Conservation (phyloP, 163 green algal genomes). For the Chlamydomonas reinhardtii region DNA sequence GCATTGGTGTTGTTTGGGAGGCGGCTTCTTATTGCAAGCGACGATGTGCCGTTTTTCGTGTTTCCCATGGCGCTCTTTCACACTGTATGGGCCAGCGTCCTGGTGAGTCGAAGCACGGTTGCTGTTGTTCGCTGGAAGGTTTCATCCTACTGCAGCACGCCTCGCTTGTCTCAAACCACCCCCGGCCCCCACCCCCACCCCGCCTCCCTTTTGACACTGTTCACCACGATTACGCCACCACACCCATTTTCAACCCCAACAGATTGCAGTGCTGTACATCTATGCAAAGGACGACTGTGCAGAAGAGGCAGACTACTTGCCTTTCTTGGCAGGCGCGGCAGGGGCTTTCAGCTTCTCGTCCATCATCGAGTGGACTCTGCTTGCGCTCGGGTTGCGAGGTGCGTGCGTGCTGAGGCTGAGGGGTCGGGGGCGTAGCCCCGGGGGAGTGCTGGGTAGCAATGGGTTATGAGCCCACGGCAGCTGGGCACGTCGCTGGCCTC, state of each 20-base stretch:
- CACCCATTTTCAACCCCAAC: too few species aligned
- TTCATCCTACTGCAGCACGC: too few species aligned
- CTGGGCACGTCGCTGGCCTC: too few species aligned
- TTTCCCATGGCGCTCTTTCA: conserved; percentile 44
- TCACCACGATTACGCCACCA: too few species aligned
- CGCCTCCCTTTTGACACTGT: background rate
- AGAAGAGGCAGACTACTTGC: conserved; percentile 27
- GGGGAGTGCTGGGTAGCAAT: too few species aligned
- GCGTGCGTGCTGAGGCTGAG: background rate
- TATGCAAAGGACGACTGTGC: background rate
- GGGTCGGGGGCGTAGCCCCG: too few species aligned
- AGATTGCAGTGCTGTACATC: background rate
- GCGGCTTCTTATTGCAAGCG: conserved; percentile 34
- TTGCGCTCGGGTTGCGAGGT: conserved; percentile 4
- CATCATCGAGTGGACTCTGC: conserved; percentile 22
- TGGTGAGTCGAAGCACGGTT: background rate
- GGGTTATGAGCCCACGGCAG: too few species aligned
- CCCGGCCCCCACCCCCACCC: too few species aligned
- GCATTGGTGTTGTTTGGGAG: conserved; percentile 30
- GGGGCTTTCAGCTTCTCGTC: conserved; percentile 4
- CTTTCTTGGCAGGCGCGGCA: conserved; percentile 14
- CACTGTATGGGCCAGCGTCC: conserved; percentile 18
- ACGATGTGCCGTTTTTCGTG: conserved; percentile 52
- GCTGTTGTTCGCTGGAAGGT: too few species aligned
- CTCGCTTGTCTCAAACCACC: background rate